phyloP scores from a whole-genome alignment of 164 flowering plant species.

The Houttuynia cordata region DNA sequence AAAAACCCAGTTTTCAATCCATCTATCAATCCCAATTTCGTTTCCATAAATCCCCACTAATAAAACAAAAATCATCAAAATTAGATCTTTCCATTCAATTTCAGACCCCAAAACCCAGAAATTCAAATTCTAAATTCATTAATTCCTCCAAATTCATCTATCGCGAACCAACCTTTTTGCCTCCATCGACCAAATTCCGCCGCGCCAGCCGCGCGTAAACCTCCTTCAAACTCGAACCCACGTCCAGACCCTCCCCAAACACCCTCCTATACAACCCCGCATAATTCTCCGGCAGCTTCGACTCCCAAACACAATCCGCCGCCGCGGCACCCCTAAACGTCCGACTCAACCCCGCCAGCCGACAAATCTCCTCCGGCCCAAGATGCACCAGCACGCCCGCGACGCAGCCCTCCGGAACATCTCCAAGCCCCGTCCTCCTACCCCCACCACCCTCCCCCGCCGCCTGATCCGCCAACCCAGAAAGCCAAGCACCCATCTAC shows the following conservation, averaged over 20 bases:
- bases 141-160: background rate
- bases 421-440: slow-evolving; percentile 46
- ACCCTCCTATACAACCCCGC: slow-evolving; percentile 24
- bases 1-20: background rate
- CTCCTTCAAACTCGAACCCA: slow-evolving; percentile 38
- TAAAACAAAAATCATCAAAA: too few species aligned
- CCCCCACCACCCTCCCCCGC: background rate
- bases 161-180: slow-evolving; percentile 40
- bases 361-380: slow-evolving; percentile 66
- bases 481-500: slow-evolving; percentile 37
- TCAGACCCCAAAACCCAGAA: background rate
- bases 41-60: too few species aligned
- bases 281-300: slow-evolving; percentile 70
- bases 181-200: slow-evolving; percentile 37
- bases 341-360: slow-evolving; percentile 46
- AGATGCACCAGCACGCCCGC: slow-evolving; percentile 44
- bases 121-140: too few species aligned
- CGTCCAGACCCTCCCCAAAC: too few species aligned
- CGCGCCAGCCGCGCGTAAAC: slow-evolving; percentile 48
- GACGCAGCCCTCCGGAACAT: slow-evolving; percentile 77
- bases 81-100: too few species aligned
- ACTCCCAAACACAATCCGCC: slow-evolving; percentile 90
- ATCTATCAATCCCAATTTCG: too few species aligned
- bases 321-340: slow-evolving; percentile 70
- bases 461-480: slow-evolving; percentile 9